Conservation (phyloP, 2,329 filamentous ascomycete species). For the Xylariaceae sp. region DNA sequence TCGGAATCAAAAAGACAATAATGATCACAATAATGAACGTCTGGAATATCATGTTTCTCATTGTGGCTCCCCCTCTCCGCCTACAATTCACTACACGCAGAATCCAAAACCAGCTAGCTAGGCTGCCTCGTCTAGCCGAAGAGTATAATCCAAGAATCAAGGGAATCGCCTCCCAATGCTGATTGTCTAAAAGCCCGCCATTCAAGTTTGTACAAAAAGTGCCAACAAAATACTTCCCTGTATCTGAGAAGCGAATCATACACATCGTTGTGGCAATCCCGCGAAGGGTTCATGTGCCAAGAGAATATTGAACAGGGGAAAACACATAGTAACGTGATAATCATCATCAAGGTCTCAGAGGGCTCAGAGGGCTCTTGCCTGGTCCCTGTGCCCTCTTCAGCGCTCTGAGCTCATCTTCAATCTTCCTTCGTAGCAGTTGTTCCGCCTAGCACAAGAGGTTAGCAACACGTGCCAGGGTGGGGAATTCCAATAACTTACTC, state of each 20-base stretch:
- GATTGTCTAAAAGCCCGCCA: constrained; percentile 22
- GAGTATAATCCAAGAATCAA: constrained; percentile 18
- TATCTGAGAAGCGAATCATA: constrained; percentile 23
- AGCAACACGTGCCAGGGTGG: constrained; percentile 11
- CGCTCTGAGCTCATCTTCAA: constrained; percentile 42
- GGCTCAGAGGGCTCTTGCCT: constrained; percentile 36
- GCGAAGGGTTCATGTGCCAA: constrained; percentile 2
- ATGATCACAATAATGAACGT: too few relatives aligned
- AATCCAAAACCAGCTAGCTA: constrained; percentile 7
- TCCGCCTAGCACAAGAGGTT: constrained; percentile 35
- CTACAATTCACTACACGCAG: constrained; percentile 15
- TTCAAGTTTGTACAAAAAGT: constrained; percentile 20
- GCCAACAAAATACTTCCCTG: constrained; percentile 18
- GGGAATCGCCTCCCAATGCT: constrained; percentile 24
- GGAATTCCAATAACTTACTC: constrained; percentile 32
- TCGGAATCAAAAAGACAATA: too few relatives aligned
- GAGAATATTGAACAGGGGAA: constrained; percentile 15
- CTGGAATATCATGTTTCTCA: constrained; percentile 22
- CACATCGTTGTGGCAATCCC: constrained; percentile 3
- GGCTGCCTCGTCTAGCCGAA: constrained; percentile 18
- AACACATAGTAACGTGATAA: constrained; percentile 12
- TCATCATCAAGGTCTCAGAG: constrained; percentile 30
- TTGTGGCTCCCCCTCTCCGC: constrained; percentile 2
- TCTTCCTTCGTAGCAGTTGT: constrained; percentile 40
- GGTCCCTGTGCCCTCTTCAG: constrained; percentile 40